A percentile compares a stretch with the other conserved stretches of the same genome.
Conservation (phyloP, 352 stramenopile genomes). For the Globisporangium echinulatum region DNA sequence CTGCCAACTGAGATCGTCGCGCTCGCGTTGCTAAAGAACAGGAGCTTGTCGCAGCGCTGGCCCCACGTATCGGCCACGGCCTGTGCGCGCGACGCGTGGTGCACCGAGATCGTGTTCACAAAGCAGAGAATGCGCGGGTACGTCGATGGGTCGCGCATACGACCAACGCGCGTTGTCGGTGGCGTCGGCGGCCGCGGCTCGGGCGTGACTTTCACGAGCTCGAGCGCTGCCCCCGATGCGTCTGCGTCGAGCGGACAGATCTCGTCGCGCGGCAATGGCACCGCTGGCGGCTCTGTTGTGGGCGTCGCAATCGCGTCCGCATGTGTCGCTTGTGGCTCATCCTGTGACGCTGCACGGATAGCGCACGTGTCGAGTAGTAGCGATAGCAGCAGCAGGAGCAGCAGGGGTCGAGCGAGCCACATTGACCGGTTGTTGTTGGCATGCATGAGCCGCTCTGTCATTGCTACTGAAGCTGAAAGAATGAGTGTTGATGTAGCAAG, state of each 20-base stretch:
- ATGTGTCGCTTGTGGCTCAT: background rate
- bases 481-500: too few relatives aligned
- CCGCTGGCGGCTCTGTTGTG: background rate
- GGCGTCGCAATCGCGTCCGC: background rate
- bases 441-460: too few relatives aligned
- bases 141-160: background rate
- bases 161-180: background rate
- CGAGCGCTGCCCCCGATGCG: conserved; percentile 28
- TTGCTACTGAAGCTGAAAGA: too few relatives aligned
- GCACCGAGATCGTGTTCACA: conserved; percentile 75
- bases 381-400: background rate
- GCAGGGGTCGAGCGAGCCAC: background rate
- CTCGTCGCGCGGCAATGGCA: conserved; percentile 24
- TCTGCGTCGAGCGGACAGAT: conserved; percentile 52
- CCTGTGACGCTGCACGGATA: background rate
- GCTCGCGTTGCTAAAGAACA: conserved; percentile 80
- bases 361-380: background rate
- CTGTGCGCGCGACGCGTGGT: conserved; percentile 52
- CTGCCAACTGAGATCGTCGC: conserved; percentile 36
- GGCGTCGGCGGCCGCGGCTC: conserved; percentile 7
- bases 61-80: conserved; percentile 76
- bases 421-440: too few relatives aligned
- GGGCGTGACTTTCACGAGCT: conserved; percentile 35
- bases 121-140: conserved; percentile 73
- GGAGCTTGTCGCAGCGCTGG: conserved; percentile 66